Conservation (phyloP, 2,329 filamentous ascomycete species). For the Exophiala sp. region DNA sequence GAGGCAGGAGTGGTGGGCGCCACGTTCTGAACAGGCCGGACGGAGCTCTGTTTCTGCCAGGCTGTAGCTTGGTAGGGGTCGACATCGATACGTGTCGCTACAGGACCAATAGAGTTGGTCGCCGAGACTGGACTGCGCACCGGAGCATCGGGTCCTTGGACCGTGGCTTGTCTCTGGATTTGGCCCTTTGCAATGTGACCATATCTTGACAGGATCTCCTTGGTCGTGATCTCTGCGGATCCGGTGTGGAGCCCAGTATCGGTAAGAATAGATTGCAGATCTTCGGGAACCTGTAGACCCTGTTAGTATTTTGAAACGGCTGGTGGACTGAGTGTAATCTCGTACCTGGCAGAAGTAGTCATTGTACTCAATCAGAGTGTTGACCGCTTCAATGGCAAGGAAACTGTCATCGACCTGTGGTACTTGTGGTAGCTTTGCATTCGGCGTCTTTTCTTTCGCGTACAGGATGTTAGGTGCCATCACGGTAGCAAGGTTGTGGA, state of each 20-base stretch:
- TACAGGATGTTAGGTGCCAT: constrained; percentile 94
- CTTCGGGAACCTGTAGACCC: constrained; percentile 71
- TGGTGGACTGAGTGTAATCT: neutral
- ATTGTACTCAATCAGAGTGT: constrained; percentile 84
- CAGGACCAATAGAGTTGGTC: constrained; percentile 37
- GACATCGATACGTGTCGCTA: constrained; percentile 69
- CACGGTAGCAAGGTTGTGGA: constrained; percentile 93
- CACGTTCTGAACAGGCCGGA: constrained; percentile 59
- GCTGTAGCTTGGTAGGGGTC: constrained; percentile 66
- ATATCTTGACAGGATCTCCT: constrained; percentile 92
- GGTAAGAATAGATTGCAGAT: constrained; percentile 77
- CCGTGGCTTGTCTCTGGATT: constrained; percentile 46
- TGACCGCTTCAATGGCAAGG: constrained; percentile 85
- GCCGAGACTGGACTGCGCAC: constrained; percentile 40
- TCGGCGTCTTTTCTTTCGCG: constrained; percentile 48
- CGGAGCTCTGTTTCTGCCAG: constrained; percentile 77
- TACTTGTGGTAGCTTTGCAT: constrained; percentile 50
- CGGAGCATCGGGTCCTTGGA: constrained; percentile 51
- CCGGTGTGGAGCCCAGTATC: constrained; percentile 77
- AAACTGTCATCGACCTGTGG: constrained; percentile 82
- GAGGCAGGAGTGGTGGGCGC: constrained; percentile 10
- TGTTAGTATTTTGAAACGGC: neutral
- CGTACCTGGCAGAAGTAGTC: constrained; percentile 93
- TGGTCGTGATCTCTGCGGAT: constrained; percentile 82
- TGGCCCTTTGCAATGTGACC: constrained; percentile 68